These are phyloP conservation scores for Mortierella polycephala DNA, from an alignment of 371 early-diverging fungal species.

Conservation along the genomic window DNA sequence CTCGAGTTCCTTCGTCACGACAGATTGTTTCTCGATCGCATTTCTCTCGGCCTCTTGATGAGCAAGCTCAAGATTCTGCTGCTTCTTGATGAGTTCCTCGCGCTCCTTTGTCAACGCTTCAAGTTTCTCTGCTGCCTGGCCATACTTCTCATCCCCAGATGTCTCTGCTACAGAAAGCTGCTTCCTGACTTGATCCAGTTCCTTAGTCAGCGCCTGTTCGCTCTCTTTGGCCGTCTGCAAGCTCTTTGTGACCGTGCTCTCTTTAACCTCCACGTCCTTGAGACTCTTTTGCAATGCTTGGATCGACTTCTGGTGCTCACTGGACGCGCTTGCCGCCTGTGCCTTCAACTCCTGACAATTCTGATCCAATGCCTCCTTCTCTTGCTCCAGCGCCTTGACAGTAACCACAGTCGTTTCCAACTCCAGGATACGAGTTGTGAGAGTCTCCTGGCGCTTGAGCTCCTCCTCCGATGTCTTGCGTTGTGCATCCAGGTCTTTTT, in stretches of 20 bases:
- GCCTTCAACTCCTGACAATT: slow-evolving; percentile 18
- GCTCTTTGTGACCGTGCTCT: slow-evolving; percentile 5
- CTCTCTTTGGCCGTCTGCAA: slow-evolving; percentile 33
- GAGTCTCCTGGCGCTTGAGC: slow-evolving; percentile 29
- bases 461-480: slow-evolving; percentile 57
- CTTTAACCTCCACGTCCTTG: slow-evolving; percentile 18
- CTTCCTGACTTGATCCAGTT: slow-evolving; percentile 51
- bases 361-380: slow-evolving; percentile 13
- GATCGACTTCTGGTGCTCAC: slow-evolving; percentile 7
- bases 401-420: slow-evolving; percentile 20
- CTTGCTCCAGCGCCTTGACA: slow-evolving; percentile 10
- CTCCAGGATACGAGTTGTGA: slow-evolving; percentile 21
- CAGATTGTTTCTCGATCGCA: slow-evolving; percentile 24
- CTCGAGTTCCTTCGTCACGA: slow-evolving; percentile 27
- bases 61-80: slow-evolving; percentile 9
- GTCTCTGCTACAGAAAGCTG: slow-evolving; percentile 1
- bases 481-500: slow-evolving; percentile 41
- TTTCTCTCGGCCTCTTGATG: slow-evolving; percentile 31
- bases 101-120: slow-evolving; percentile 54
- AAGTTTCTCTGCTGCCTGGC: slow-evolving; percentile 21
- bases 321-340: not conserved
- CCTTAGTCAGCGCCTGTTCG: slow-evolving; percentile 29
- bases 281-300: slow-evolving; percentile 10
- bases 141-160: slow-evolving; percentile 31
- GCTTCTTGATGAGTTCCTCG: slow-evolving; percentile 36